Base-by-base conservation (phyloP, 441 rosid species). In the Brassica hybrid region DNA sequence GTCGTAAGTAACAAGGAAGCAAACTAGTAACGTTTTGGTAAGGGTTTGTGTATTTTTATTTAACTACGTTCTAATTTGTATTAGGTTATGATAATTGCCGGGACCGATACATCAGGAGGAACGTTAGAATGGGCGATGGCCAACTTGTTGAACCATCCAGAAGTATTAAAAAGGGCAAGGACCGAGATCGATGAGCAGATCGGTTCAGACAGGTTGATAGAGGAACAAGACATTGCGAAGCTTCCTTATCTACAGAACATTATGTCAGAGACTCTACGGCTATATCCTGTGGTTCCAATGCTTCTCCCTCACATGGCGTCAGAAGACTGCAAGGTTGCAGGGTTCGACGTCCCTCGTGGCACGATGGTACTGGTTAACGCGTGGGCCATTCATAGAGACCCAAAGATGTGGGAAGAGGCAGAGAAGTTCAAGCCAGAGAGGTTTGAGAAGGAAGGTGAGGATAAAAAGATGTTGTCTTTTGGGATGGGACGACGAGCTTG, bases 401-500 rank as follows among this genome's bases (percentile, higher is more conserved):
- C 79, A 16, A 27, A 38, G 0, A 12, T 52, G 50, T 78, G 81
- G 81, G 69, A 72, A 61, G 78, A 78, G 23, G 1, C 81, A 1
- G 78, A 50, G 19, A 73, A 30, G 65, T 73, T 78, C 56, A 73
- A 25, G 70, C 81, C 78, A 0, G 81, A 73, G 59, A 78, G 81
- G 74, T 78, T 78, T 50, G 71, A 67, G 50, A 60, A 73, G 43
- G 41, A 74, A 23, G 79, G 68, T 2, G 69, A 73, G 4, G 71
- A 54, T 13, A 21, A 77, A 57, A 72, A 60, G 43, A 34, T 73
- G 54, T 58, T 72, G 68, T 1, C 65, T 6, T 76, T 76, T 70
- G 80, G 80, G 36, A 64, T 76, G 3, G 72, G 65, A 23, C 61
- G 71, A 75, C 83, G 89, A 85, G 27, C 73, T 23, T 86, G 79